Evolutionary conservation across 805 yeast species (phyloP).

Genomic region (Sugiyamaella marilandica): DNA sequence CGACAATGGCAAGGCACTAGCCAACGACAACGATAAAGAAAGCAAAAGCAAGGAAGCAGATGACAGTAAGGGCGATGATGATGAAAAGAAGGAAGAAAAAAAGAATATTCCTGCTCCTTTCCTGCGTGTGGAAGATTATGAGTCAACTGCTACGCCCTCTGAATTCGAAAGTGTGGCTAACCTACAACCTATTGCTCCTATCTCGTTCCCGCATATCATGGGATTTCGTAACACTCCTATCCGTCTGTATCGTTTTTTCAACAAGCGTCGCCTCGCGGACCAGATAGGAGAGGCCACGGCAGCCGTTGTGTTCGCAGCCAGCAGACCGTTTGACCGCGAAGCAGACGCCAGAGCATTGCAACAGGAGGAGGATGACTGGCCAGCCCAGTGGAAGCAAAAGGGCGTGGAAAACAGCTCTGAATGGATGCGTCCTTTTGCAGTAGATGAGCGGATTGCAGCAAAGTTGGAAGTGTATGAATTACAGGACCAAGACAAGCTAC

Average conservation of each 20-base stretch:
- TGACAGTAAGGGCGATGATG: conserved; percentile 14
- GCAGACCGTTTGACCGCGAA: conserved; percentile 47
- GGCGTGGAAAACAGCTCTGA: conserved; percentile 76
- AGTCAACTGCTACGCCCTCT: conserved; percentile 50
- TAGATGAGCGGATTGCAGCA: conserved; percentile 61
- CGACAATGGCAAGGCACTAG: conserved; percentile 4
- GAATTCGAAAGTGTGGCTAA: conserved; percentile 44
- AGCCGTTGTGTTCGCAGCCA: conserved; percentile 47
- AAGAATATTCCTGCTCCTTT: conserved; percentile 59
- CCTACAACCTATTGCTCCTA: conserved; percentile 62
- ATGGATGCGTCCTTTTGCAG: conserved; percentile 74
- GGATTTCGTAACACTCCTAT: conserved; percentile 77
- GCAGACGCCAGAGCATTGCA: conserved; percentile 41
- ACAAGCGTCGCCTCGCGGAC: conserved; percentile 65
- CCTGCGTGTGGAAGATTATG: conserved; percentile 55
- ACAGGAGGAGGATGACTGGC: conserved; percentile 85
- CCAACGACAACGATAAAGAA: conserved; percentile 10
- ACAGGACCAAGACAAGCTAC: neutral
- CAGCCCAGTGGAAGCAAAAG: conserved; percentile 68
- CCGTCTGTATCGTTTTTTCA: conserved; percentile 74
- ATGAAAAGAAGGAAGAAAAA: conserved; percentile 26
- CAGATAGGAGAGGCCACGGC: conserved; percentile 53
- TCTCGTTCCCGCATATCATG: conserved; percentile 68
- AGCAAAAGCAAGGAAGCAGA: conserved; percentile 14
- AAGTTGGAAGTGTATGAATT: conserved; percentile 37